Base-by-base conservation (phyloP, 768 basidiomycete species). In the Xerocomellus amylosporus region DNA sequence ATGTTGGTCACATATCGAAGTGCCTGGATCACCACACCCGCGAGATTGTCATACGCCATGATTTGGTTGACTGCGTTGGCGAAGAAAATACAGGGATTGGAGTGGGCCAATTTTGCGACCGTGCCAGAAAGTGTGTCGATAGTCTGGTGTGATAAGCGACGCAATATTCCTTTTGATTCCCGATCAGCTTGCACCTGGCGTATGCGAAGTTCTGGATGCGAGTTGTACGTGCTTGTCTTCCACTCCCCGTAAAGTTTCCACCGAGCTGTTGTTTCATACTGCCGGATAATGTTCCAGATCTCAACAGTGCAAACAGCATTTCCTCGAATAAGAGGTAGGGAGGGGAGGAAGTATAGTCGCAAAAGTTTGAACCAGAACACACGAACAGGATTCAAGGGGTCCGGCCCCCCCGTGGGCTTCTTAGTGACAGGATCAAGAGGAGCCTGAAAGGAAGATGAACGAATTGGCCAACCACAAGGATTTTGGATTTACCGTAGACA, bases 231-330 rank as follows among this genome's bases (percentile, higher is more conserved):
- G 43, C 74, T 74, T 36, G 82, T 76, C 70, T 88, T 89, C 97
- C 97, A 98, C 74, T 98, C 95, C 39, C 94, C 97, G 64, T 99
- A 99, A 31, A 99, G 76, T 44, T 79, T 81, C 88, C 93, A 99
- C 9, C 97, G 90, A 22, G 81, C 75, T 7, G 86, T 82, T 49
- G 85, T 86, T 52, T 90, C 86, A 66, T 87, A 91, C 58, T 84
- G 82, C 38, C 84, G 79, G 45, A 98, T 81, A 48, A 98, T 84
- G 54, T 86, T 84, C 97, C 97, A 99, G 8, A 98, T 79, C 63
- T 98, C 95, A 42, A 89, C 87, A 26, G 92, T 90, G 69, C 88
- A 91, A 22, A 93, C 88, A 8, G 93, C 88, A 64, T 94, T 93
- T 36, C 87, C 86, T 30, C 85, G 82, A 54, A 93, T 87, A 44